Percentiles rank a stretch among this genome's conserved stretches.
Evolutionary conservation across 306 rosid species (phyloP).

Genomic region (Erythrophleum fordii): DNA sequence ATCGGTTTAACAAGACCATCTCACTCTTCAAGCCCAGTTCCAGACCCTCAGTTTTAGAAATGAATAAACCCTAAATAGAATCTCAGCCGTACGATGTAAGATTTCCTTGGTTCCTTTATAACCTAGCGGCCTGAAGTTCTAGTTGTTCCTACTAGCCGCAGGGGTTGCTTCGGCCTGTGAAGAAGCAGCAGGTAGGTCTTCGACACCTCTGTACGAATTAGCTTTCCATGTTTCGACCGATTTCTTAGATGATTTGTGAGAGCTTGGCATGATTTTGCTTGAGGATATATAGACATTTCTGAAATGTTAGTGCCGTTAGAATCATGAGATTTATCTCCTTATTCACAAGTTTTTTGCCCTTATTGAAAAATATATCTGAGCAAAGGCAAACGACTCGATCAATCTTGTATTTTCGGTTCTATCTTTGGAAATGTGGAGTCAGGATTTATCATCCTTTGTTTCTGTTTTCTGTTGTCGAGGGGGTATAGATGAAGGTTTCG

Average conservation of each 20-base stretch:
- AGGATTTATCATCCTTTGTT: background rate
- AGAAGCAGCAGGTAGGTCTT: background rate
- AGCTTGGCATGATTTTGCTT: background rate
- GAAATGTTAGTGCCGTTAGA: background rate
- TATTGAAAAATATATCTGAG: background rate
- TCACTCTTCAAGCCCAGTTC: background rate
- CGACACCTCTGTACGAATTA: too few relatives aligned
- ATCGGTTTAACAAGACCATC: too few relatives aligned
- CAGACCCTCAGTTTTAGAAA: too few relatives aligned
- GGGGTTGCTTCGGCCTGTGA: background rate
- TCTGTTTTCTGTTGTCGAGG: background rate
- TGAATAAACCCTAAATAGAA: background rate
- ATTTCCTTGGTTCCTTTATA: background rate
- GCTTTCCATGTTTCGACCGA: background rate
- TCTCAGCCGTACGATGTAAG: background rate
- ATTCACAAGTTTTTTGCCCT: background rate
- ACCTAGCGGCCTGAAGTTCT: background rate
- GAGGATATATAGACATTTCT: background rate
- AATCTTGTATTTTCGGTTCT: background rate
- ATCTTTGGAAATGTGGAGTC: background rate
- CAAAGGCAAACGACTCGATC: background rate
- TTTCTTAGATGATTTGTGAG: background rate
- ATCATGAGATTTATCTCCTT: background rate
- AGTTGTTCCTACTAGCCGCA: background rate
- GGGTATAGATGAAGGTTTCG: background rate